Conservation (phyloP, 352 stramenopile species). For the Phytophthora colocasiae region DNA sequence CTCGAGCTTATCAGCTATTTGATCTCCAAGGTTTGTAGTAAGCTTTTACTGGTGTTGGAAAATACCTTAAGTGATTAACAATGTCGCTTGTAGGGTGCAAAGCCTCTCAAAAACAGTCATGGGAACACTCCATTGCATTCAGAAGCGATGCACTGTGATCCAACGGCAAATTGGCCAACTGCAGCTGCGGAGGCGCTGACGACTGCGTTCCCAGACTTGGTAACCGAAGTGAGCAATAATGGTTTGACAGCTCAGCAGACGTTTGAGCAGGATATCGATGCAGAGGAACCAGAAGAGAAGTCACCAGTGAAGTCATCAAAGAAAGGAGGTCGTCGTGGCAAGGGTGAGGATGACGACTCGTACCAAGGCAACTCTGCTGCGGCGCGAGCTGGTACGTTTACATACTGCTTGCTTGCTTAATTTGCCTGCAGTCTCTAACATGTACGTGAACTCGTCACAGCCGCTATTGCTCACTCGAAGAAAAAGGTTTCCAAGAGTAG, state of each 20-base stretch:
- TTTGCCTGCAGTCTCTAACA: not conserved
- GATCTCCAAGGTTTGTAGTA: constrained; percentile 56
- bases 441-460: constrained; percentile 30
- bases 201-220: constrained; percentile 64
- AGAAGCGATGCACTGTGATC: constrained; percentile 80
- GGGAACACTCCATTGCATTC: constrained; percentile 76
- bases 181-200: constrained; percentile 48
- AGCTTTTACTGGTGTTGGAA: not conserved
- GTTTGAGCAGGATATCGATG: constrained; percentile 71
- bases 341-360: constrained; percentile 36
- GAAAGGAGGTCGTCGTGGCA: constrained; percentile 40
- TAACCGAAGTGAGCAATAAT: constrained; percentile 58
- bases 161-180: constrained; percentile 61
- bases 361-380: constrained; percentile 56
- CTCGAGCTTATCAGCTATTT: constrained; percentile 62
- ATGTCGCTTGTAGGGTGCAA: constrained; percentile 53
- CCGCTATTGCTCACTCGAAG: constrained; percentile 72
- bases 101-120: constrained; percentile 59
- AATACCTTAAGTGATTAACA: not conserved
- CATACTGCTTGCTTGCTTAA: too few relatives aligned
- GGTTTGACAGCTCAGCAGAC: constrained; percentile 67
- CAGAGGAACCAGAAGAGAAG: constrained; percentile 48
- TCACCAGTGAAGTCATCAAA: constrained; percentile 26
- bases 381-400: constrained; percentile 57
- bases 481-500: constrained; percentile 64